A percentile compares a stretch with the other conserved stretches of the same genome.
Evolutionary conservation across 495 filamentous ascomycete genomes (phyloP).

Genomic region (Neurospora discreta): DNA sequence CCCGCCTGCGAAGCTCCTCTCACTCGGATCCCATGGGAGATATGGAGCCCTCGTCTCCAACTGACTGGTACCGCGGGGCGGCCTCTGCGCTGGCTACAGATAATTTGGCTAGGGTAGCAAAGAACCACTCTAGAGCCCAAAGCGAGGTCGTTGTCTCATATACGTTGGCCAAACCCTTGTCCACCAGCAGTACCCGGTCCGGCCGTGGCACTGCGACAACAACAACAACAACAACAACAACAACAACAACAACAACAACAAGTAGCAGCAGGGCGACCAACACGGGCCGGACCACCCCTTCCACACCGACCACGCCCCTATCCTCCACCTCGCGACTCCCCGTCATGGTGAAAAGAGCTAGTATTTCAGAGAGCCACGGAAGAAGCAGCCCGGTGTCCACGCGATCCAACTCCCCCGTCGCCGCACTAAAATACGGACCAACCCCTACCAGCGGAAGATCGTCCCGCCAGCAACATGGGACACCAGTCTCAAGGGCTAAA

Average conservation of each 20-base stretch:
- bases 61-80: constrained; percentile 40
- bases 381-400: constrained; percentile 32
- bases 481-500: constrained; percentile 15
- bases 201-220: constrained; percentile 5
- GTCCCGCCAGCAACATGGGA: constrained; percentile 23
- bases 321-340: constrained; percentile 33
- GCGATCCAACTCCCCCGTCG: constrained; percentile 39
- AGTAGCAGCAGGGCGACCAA: not conserved
- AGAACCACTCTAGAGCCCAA: constrained; percentile 34
- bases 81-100: constrained; percentile 14
- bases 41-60: constrained; percentile 39
- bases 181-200: constrained; percentile 15
- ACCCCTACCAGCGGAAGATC: constrained; percentile 25
- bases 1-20: constrained; percentile 32
- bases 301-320: constrained; percentile 19
- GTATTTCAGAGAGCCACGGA: constrained; percentile 27
- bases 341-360: constrained; percentile 31
- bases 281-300: constrained; percentile 14
- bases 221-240: constrained; percentile 5
- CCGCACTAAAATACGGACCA: constrained; percentile 20
- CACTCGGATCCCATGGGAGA: constrained; percentile 25
- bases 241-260: constrained; percentile 5
- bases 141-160: constrained; percentile 34
- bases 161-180: constrained; percentile 7
- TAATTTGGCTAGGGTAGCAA: constrained; percentile 15